Base-by-base conservation (phyloP, 225 moss, liverwort and hornwort species). In the Takakia lepidozioides region DNA sequence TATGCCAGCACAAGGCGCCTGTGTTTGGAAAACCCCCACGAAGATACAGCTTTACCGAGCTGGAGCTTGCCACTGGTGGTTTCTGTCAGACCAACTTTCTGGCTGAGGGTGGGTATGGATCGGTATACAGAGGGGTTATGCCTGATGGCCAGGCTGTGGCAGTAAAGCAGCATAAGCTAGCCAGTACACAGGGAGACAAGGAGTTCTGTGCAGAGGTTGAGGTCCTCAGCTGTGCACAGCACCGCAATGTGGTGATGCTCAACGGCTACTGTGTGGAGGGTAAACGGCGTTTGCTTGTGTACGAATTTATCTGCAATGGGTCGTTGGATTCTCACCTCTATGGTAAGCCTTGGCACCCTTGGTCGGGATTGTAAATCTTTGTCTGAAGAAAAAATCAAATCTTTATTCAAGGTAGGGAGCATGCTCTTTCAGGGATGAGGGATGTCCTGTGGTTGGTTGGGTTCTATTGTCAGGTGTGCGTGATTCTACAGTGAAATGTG, bases 261-360 rank as follows among this genome's bases (percentile, higher is more conserved):
- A 48, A 58, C 3, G 66, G 66, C 8, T 66, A 49, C 54, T 66
- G 66, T 24, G 34, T 8, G 1, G 66, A 66, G 9, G 35, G 57
- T 0, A 5, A 29, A 0, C 36, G 10, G 17, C 59, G 53, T 3
- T 36, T 66, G 38, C 54, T 66, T n/a, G 66, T 66, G n/a, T 66
- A 66, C 38, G 66, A 67, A 38, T 67, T 58, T 51, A n/a, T 52
- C 37, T 68, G 67, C 55, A 60, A 68, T 29, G 53, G 60, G 48
- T 68, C 67, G 1, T 30, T 61, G 29, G 54, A 68, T 61, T 50
- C 60, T 2, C 67, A 68, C 30, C 67, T 68, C 11, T 26, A 58
- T 9, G 49, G 49, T 50, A 50, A 50, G 44, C 17, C 17, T 14
- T 38, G 38, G 17, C 14, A 38, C 17, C 38, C 38, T 14, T 14